Base-by-base conservation (phyloP, 2,329 filamentous ascomycete species). In the Geoglossum cookeanum region DNA sequence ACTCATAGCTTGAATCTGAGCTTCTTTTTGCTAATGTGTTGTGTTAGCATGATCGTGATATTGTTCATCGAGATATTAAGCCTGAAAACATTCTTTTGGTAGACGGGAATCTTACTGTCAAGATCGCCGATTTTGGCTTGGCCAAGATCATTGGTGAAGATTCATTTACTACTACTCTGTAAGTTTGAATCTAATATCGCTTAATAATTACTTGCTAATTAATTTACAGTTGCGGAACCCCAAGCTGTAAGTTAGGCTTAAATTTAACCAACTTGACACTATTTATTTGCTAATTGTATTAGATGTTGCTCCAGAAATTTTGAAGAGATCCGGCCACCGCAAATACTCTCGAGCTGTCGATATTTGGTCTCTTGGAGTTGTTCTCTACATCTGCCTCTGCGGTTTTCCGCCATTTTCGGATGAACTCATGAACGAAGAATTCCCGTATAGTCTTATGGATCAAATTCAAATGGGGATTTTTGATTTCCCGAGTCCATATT, bases 141-240 rank as follows among this genome's bases (percentile, higher is more conserved):
- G 91, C 92, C 47, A 98, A 98, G 72, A 97, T 98, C 62, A 95
- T 98, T 62, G 94, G 94, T 61, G 92, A 98, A 68, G 89, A 96
- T 67, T 96, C 91, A 0, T 98, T 98, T 67, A 97, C 92, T 1
- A 96, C 90, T 0, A 97, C 92, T 0, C 74, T 98, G 61, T 92
- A 70, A 67, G 75, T 69, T 60, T 57, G 29, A 29, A n/a, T 32
- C 9, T 47, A 13, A 13, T 45, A 35, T 22, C 29, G n/a, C 3
- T 27, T 35, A 8, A 33, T 8, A 29, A 3, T 48, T 55, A 11
- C 4, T 42, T 37, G 29, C 54, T 55, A 55, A 55, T 44, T 8
- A n/a, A 47, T 59, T 37, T 52, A 45, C 59, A 77, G 75, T 59
- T 84, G 92, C 68, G 92, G 92, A 61, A 98, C 92, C n/a, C 92